These are phyloP conservation scores for Metarhizium album DNA, from an alignment of 2,329 filamentous ascomycete genomes.

Conservation along the genomic window DNA sequence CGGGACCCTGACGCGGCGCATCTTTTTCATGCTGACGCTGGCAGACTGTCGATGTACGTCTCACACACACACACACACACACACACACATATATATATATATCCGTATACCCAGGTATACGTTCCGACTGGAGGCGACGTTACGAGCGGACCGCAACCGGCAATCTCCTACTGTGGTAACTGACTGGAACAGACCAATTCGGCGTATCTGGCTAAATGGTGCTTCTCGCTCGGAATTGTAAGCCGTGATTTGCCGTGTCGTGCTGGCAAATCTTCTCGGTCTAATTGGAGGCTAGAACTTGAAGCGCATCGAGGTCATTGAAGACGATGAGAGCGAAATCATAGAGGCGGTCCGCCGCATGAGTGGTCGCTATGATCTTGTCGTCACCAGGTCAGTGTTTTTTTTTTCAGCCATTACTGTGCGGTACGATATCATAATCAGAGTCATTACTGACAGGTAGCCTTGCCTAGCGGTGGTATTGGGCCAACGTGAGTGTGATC, in stretches of 20 bases:
- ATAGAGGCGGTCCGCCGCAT: slow-evolving; percentile 78
- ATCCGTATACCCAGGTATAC: too few relatives aligned
- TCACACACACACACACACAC: too few relatives aligned
- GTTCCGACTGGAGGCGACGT: too few relatives aligned
- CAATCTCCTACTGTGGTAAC: background rate
- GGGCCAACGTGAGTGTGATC: slow-evolving; percentile 65
- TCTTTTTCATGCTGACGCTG: background rate
- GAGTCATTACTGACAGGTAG: background rate
- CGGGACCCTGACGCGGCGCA: background rate
- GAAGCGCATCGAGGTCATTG: slow-evolving; percentile 84
- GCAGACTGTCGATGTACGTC: slow-evolving; percentile 31
- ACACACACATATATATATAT: background rate
- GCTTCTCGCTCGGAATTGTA: slow-evolving; percentile 51
- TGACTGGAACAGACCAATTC: slow-evolving; percentile 46
- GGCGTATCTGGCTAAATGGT: slow-evolving; percentile 53
- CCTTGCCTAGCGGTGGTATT: slow-evolving; percentile 61
- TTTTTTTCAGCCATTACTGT: background rate
- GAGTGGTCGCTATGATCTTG: slow-evolving; percentile 84
- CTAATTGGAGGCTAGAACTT: slow-evolving; percentile 40
- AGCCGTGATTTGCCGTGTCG: slow-evolving; percentile 6
- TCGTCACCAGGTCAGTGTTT: slow-evolving; percentile 60
- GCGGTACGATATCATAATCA: background rate
- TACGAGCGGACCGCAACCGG: background rate
- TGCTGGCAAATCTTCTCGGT: background rate
- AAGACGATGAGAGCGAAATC: slow-evolving; percentile 85